Conservation (phyloP, 768 basidiomycete species). For the Kondoa malvinella region DNA sequence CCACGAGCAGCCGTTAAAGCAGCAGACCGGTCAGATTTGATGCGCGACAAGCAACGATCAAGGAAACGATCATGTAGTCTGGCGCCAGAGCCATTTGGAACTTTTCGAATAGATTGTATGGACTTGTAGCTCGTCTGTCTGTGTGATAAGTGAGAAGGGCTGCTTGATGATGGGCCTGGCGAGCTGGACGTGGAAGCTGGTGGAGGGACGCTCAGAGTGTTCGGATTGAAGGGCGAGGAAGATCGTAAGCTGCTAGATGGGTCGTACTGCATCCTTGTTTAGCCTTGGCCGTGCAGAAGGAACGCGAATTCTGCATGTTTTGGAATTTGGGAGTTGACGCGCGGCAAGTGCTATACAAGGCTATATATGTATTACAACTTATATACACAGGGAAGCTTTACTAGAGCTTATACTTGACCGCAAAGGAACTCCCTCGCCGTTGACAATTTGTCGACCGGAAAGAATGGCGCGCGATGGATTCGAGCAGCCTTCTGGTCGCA, state of each 20-base stretch:
- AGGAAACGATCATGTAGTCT: background rate
- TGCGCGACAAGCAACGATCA: background rate
- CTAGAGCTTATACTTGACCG: too few relatives aligned
- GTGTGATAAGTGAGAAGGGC: background rate
- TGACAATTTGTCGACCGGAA: too few relatives aligned
- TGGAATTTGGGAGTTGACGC: too few relatives aligned
- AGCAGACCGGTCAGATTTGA: background rate
- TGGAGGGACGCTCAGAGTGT: background rate
- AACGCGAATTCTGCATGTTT: too few relatives aligned
- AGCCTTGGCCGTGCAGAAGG: too few relatives aligned
- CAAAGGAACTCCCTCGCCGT: too few relatives aligned
- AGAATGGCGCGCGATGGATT: too few relatives aligned
- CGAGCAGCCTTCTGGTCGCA: too few relatives aligned
- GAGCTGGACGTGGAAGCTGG: background rate
- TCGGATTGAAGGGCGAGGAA: background rate
- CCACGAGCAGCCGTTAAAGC: background rate
- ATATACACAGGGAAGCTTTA: too few relatives aligned
- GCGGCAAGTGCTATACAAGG: too few relatives aligned
- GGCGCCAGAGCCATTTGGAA: background rate
- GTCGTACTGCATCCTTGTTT: background rate
- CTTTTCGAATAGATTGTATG: background rate
- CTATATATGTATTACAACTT: too few relatives aligned
- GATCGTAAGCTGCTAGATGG: background rate
- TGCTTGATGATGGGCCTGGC: background rate
- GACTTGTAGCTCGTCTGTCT: background rate